Percentiles rank a stretch among this genome's conserved stretches.
Conservation (phyloP, 768 basidiomycete genomes). For the Boletus rubescentipes region DNA sequence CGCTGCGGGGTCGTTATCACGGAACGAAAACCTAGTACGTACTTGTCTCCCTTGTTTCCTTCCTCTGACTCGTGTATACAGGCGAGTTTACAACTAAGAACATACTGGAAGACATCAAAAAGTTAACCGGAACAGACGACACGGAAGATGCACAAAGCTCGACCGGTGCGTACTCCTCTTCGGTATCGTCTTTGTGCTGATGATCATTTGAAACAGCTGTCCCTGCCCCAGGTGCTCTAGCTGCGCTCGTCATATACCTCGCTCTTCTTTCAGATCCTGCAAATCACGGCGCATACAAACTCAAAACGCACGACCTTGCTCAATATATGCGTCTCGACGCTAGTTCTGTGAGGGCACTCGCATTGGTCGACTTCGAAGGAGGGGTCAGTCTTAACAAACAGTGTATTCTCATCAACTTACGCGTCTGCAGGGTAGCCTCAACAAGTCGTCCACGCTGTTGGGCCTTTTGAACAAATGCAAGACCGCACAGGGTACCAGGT, state of each 20-base stretch:
- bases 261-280: conserved; percentile 72
- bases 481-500: conserved; percentile 87
- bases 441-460: conserved; percentile 83
- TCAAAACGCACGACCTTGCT: conserved; percentile 85
- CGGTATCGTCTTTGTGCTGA: neutral
- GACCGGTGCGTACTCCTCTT: conserved; percentile 8
- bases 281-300: conserved; percentile 76
- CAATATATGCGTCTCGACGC: conserved; percentile 97
- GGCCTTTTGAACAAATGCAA: conserved; percentile 94
- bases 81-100: conserved; percentile 84
- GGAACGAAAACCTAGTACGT: conserved; percentile 81
- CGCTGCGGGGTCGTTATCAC: conserved; percentile 90
- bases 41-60: neutral
- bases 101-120: conserved; percentile 73
- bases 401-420: neutral
- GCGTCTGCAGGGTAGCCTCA: conserved; percentile 48
- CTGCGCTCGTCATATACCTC: conserved; percentile 83
- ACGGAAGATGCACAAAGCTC: conserved; percentile 17
- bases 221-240: conserved; percentile 73
- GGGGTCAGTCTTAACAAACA: conserved; percentile 16
- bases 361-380: conserved; percentile 72
- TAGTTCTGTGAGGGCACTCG: conserved; percentile 87
- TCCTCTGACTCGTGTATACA: conserved; percentile 28
- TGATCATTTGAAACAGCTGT: conserved; percentile 46
- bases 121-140: conserved; percentile 34